Conservation (phyloP, 768 basidiomycete species). For the Phanerodontia chrysosporium region DNA sequence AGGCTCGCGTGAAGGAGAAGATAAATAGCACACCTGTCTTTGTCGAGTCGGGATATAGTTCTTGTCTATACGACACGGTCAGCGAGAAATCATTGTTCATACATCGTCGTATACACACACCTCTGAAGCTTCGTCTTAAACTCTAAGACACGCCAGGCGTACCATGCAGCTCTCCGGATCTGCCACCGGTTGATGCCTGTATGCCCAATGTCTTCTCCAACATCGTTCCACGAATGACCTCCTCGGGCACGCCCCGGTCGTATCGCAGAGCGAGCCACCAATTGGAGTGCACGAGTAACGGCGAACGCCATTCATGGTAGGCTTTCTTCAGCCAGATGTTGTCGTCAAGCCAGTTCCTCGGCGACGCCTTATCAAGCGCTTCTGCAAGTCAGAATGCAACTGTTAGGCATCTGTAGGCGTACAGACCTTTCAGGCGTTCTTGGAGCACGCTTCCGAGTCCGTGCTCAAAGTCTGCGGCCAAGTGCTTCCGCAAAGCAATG, state of each 20-base stretch:
- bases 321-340: constrained; percentile 87
- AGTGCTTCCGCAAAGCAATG: constrained; percentile 49
- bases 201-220: constrained; percentile 8
- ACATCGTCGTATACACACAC: constrained; percentile 38
- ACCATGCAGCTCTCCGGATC: constrained; percentile 78
- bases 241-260: constrained; percentile 57
- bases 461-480: constrained; percentile 64
- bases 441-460: constrained; percentile 70
- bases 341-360: constrained; percentile 92
- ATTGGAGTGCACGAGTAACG: constrained; percentile 86
- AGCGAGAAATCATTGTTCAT: background rate
- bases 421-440: constrained; percentile 64
- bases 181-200: constrained; percentile 75
- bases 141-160: constrained; percentile 64
- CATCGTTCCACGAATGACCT: constrained; percentile 21
- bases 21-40: constrained; percentile 54
- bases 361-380: constrained; percentile 81
- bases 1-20: too few relatives aligned
- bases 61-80: constrained; percentile 44
- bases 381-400: constrained; percentile 3
- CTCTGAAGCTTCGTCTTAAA: constrained; percentile 64
- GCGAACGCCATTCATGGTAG: constrained; percentile 84
- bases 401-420: constrained; percentile 12
- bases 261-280: constrained; percentile 92
- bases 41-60: constrained; percentile 65